These are phyloP conservation scores for Ceratobasidium theobromae DNA, from an alignment of 1,284 basidiomycete genomes.

Conservation along the genomic window DNA sequence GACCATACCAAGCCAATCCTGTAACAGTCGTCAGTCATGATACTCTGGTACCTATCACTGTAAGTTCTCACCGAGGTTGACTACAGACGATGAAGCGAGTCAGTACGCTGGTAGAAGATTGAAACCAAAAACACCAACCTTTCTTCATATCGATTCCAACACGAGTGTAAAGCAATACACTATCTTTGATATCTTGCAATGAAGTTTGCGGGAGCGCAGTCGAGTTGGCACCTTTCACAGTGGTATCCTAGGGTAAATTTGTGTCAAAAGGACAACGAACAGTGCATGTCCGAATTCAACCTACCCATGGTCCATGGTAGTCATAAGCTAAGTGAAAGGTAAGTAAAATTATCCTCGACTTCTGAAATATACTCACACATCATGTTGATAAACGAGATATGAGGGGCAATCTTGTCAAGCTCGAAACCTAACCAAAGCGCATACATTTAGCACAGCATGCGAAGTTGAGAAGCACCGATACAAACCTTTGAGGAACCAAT, in stretches of 20 bases:
- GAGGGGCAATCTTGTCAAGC: conserved; percentile 19
- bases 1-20: conserved; percentile 21
- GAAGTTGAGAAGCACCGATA: background rate
- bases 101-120: no score
- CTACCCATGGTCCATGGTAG: conserved; percentile 16
- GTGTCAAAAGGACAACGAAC: background rate
- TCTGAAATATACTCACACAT: no score
- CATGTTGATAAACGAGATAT: no score
- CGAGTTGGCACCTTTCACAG: conserved; percentile 14
- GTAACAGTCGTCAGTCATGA: background rate
- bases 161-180: conserved; percentile 11
- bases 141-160: conserved; percentile 18
- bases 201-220: conserved; percentile 14
- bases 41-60: background rate
- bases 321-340: no score
- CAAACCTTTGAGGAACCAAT: conserved; percentile 18
- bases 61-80: conserved; percentile 3
- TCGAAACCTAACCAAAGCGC: conserved; percentile 18
- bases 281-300: background rate
- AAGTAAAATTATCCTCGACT: no score
- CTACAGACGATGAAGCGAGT: background rate
- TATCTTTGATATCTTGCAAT: conserved; percentile 14
- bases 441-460: no score
- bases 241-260: conserved; percentile 18
- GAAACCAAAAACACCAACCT: background rate